Conservation (phyloP, 2,329 filamentous ascomycete genomes). For the Talaromyces sp. region DNA sequence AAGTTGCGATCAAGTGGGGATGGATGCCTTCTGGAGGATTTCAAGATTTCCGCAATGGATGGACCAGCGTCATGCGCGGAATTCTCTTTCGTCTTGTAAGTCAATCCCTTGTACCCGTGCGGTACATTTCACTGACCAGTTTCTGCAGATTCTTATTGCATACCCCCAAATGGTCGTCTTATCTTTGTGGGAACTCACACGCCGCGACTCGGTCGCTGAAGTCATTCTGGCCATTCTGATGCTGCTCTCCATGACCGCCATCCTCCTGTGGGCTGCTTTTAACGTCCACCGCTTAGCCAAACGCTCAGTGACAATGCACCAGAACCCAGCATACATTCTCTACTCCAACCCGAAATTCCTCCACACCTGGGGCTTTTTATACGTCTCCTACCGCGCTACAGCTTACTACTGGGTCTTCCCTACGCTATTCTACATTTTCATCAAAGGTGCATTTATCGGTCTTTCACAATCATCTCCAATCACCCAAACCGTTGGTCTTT, state of each 20-base stretch:
- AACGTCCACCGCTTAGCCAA: constrained; percentile 89
- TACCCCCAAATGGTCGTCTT: constrained; percentile 92
- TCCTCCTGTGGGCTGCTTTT: constrained; percentile 78
- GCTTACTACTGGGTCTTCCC: constrained; percentile 94
- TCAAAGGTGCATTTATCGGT: constrained; percentile 87
- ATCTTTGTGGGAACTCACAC: constrained; percentile 89
- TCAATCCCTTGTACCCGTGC: constrained; percentile 18
- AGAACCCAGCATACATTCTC: constrained; percentile 93
- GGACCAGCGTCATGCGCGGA: constrained; percentile 88
- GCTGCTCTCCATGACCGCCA: constrained; percentile 72
- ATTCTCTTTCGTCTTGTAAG: constrained; percentile 76
- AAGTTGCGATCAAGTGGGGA: constrained; percentile 68
- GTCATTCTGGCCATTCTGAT: constrained; percentile 86
- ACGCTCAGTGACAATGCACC: constrained; percentile 84
- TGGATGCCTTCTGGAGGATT: constrained; percentile 84
- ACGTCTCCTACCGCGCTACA: constrained; percentile 92
- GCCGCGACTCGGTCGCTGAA: constrained; percentile 78
- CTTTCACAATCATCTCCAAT: constrained; percentile 69
- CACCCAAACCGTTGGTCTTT: constrained; percentile 76
- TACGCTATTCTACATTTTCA: constrained; percentile 70
- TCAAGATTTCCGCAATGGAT: constrained; percentile 88
- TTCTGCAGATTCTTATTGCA: constrained; percentile 66
- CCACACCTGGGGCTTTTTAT: constrained; percentile 98
- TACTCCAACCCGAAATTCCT: constrained; percentile 89
- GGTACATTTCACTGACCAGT: neutral